phyloP scores from a whole-genome alignment of 202 grass and related monocot species.

The Carex sylvatica region DNA sequence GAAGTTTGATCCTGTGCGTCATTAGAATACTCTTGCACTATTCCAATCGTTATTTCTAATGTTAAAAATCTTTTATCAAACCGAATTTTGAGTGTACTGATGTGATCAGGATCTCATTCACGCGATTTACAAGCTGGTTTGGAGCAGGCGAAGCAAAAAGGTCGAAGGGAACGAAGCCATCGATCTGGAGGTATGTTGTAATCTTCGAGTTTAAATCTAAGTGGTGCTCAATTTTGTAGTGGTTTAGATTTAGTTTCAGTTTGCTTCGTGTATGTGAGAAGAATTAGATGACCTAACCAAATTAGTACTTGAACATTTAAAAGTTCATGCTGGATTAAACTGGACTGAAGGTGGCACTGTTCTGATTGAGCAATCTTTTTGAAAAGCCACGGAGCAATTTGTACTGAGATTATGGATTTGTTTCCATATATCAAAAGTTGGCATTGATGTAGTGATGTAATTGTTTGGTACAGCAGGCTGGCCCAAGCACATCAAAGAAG shows the following conservation, averaged over 20 bases:
- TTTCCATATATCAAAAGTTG: not conserved
- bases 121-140: slow-evolving; percentile 83
- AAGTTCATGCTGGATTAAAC: not conserved
- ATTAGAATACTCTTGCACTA: not conserved
- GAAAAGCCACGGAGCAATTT: not conserved
- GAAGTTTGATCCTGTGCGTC: slow-evolving; percentile 55
- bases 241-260: not conserved
- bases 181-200: slow-evolving; percentile 40
- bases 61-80: not conserved
- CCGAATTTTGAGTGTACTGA: not conserved
- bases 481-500: slow-evolving; percentile 27
- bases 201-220: not conserved
- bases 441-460: not conserved
- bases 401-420: not conserved
- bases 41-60: not conserved
- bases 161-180: slow-evolving; percentile 12
- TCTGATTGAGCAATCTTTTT: slow-evolving; percentile 2
- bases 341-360: not conserved
- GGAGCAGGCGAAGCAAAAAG: slow-evolving; percentile 42
- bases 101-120: slow-evolving; percentile 63
- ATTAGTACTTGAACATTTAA: not conserved
- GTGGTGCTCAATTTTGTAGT: not conserved
- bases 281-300: not conserved
- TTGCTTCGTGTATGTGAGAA: not conserved
- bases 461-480: not conserved